Base-by-base conservation (phyloP, 768 basidiomycete genomes). In the Amanita molliuscula region DNA sequence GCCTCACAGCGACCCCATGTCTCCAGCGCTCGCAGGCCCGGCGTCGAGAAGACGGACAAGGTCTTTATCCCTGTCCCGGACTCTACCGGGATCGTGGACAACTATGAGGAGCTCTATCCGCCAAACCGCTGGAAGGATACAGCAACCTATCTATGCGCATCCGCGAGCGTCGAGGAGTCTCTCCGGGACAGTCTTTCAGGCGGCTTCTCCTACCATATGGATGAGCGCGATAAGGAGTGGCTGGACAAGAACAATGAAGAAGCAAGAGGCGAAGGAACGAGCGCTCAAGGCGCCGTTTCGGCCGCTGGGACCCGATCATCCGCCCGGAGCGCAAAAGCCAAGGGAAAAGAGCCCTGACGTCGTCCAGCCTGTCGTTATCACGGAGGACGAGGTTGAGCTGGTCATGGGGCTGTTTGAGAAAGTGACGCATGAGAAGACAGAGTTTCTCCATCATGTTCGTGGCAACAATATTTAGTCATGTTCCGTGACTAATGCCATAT, bases 171-270 rank as follows among this genome's bases (percentile, higher is more conserved):
- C 55, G 96, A 98, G 58, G 91, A 93, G 56, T 71, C 78, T 7
- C 70, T 74, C 56, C 63, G 64, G 3, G 73, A 69, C 55, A 79
- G 78, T 9, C 76, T 92, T 50, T 68, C 78, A 28, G 81, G 85
- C 56, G 85, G 86, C 0, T 86, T 86, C 66, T 81, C 82, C 1
- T 97, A 98, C 61, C 88, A 81, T 55, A 88, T 97, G 87, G 95
- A 99, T 58, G 96, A 98, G 64, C 83, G 86, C 15, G 95, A 98
- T 69, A 82, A 86, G 59, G 86, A 87, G 55, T 99, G 95, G 95
- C 76, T 99, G 28, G 85, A 88, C 58, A 85, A 81, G 67, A 91
- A 90, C 61, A 96, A 97, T 58, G 84, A 84, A 59, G 79, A 84
- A 50, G 88, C 87, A 1, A 75, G 84, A 11, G 88, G 86, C 15